Conservation (phyloP, 768 basidiomycete species). For the Boletus pseudopeckii region DNA sequence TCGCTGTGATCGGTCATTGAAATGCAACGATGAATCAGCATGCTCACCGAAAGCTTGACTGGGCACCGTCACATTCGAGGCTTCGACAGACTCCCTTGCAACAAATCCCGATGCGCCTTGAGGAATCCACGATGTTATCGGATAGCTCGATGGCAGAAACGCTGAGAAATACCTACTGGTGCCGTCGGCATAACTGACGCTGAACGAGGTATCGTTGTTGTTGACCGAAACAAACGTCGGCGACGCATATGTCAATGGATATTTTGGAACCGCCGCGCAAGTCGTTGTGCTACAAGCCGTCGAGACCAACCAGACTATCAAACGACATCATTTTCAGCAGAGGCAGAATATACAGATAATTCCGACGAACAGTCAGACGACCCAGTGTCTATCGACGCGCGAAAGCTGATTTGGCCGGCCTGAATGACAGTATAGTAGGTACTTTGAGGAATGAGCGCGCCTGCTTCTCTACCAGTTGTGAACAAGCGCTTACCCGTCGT, state of each 20-base stretch:
- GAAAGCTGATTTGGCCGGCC: slow-evolving; percentile 60
- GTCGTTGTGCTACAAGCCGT: slow-evolving; percentile 54
- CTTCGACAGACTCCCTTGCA: slow-evolving; percentile 57
- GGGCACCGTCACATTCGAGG: slow-evolving; percentile 57
- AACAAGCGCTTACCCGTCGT: slow-evolving; percentile 47
- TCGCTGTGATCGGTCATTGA: not conserved
- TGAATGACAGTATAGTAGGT: slow-evolving; percentile 65
- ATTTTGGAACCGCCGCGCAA: slow-evolving; percentile 61
- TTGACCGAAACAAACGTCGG: slow-evolving; percentile 62
- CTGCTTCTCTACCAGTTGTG: not conserved
- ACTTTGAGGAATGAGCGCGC: slow-evolving; percentile 35
- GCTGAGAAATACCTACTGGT: slow-evolving; percentile 49
- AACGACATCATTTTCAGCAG: not conserved
- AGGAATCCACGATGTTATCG: slow-evolving; percentile 4
- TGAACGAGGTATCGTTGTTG: slow-evolving; percentile 58
- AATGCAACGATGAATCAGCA: not conserved
- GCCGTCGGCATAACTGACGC: slow-evolving; percentile 60
- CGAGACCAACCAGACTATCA: slow-evolving; percentile 68
- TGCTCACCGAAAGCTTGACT: slow-evolving; percentile 66
- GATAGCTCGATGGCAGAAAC: not conserved
- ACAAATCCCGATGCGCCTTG: slow-evolving; percentile 68
- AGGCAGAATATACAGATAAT: not conserved
- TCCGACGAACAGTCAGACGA: slow-evolving; percentile 38
- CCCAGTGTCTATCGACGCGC: slow-evolving; percentile 70
- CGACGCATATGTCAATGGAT: slow-evolving; percentile 65